Evolutionary conservation across 2,329 filamentous ascomycete genomes (phyloP), one percentile per base, ranked within the genome.

Genomic region (Colletotrichum magnum): DNA sequence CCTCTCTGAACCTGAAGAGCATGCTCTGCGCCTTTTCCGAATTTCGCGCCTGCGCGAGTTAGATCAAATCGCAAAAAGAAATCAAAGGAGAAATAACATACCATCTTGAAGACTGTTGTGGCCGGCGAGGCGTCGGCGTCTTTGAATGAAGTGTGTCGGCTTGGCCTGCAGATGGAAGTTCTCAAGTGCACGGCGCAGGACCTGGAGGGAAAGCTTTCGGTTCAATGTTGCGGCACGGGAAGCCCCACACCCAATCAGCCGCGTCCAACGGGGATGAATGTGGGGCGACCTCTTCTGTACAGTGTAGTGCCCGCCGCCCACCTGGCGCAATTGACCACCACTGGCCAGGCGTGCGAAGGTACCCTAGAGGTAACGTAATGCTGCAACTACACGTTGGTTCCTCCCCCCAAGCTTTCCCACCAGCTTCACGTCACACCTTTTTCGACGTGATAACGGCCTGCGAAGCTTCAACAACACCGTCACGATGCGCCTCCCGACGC

Each of bases 11-110:
- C 87, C 96, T 95, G 86, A 98, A 99, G 82, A 99, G 95, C 95
- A 99, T 99, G 56, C 95, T 98, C 86, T 99, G 96, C 77, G 96
- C 95, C 83, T 98, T 99, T 88, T 98, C 95, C 53, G 94, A 95
- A 82, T 98, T 98, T 79, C 95, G 95, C 78, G 95, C 95, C 95
- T 94, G 75, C 13, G 26, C 32, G n/a, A 43, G 41, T 70, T 58
- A 70, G 64, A 36, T 36, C 32, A 2, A 36, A 10, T 36, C 32
- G 32, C 7, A 36, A 36, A 36, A 2, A 4, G 9, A 36, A 10
- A 36, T 2, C 32, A 36, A 9, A 3, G 1, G 5, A 2, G 16
- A 1, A 6, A 4, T 6, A 6, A 6, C n/a, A 18, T 54, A 70
- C 68, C 68, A 70, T 70, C 4, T 54, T 64, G 39, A 64, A 12